Conservation (phyloP, 805 yeast genomes). For the Cyberlindnera euphorbiae region DNA sequence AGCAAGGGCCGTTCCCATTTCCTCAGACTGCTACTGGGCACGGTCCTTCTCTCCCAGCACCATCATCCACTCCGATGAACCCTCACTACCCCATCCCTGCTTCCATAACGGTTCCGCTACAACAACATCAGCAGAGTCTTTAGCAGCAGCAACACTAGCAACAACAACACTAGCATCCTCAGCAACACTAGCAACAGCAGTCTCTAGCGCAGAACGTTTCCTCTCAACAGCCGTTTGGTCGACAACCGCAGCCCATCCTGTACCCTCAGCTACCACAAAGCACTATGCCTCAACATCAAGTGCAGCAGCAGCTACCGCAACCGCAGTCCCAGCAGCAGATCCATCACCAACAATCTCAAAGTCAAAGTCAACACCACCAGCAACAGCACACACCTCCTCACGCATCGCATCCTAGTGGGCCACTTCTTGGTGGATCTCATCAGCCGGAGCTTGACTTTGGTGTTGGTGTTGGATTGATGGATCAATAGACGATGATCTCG, state of each 20-base stretch:
- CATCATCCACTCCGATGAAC: no score
- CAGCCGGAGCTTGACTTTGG: constrained; percentile 7
- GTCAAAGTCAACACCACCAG: constrained; percentile 9
- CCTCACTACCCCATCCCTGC: background rate
- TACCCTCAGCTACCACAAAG: no score
- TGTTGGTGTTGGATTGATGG: constrained; percentile 6
- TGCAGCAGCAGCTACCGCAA: constrained; percentile 9
- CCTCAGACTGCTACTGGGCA: no score
- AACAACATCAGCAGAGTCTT: background rate
- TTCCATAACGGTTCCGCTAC: background rate
- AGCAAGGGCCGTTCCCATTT: no score
- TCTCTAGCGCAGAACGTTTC: no score
- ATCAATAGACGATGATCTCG: constrained; percentile 7
- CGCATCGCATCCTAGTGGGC: background rate
- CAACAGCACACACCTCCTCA: constrained; percentile 8
- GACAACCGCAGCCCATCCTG: no score
- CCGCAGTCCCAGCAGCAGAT: constrained; percentile 10
- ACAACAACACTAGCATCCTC: constrained; percentile 1
- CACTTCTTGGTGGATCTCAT: constrained; percentile 4
- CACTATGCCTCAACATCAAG: constrained; percentile 7
- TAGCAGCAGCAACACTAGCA: no score
- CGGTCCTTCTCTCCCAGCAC: no score
- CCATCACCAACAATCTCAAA: constrained; percentile 3
- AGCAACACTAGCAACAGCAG: constrained; percentile 1
- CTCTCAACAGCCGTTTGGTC: no score